Evolutionary conservation across 192 early-diverging fungal species (phyloP), one percentile per base, ranked within the genome.

Genomic region (Kappamyces sp.): DNA sequence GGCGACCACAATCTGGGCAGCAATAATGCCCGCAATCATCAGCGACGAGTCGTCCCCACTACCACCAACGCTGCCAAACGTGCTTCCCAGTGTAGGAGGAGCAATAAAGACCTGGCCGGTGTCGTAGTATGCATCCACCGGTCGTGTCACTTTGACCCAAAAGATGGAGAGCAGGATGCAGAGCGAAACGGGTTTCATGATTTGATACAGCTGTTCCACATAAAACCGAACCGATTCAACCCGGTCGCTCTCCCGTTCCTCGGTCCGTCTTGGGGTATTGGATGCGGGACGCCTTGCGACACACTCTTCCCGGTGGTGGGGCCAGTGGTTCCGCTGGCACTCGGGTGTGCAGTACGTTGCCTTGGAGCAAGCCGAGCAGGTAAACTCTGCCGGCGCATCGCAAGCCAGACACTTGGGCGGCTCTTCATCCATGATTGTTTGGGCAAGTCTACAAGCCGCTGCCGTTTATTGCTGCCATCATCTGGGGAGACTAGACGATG

Each of bases 141-240:
- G 68, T 4, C 66, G 61, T 15, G 71, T 67, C n/a, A 89, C 64
- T 55, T 92, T 92, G 49, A 92, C 88, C 90, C 90, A 92, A 34
- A 92, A 67, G 40, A 92, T 84, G 34, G 81, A 78, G 11, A 91
- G 69, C n/a, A 80, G 57, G 58, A 92, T 88, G 49, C 88, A 90
- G 30, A 74, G 43, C 1, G 89, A 68, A 7, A 92, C 90, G 8
- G 90, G 90, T 53, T 88, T 84, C 54, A 90, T 84, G 49, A 92
- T 87, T 12, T 74, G 63, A 66, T 85, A 88, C n/a, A 91, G 75
- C 65, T 91, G 86, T 33, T 78, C 64, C 62, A 89, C 82, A 65
- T 90, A 91, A 65, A 82, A 91, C 61, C 78, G 83, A 42, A 91
- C 65, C 42, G 89, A 85, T 29, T 84, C 79, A 4, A 76, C 71